Conservation (phyloP, 345 rosid genomes). For the Rhodamnia argentea region DNA sequence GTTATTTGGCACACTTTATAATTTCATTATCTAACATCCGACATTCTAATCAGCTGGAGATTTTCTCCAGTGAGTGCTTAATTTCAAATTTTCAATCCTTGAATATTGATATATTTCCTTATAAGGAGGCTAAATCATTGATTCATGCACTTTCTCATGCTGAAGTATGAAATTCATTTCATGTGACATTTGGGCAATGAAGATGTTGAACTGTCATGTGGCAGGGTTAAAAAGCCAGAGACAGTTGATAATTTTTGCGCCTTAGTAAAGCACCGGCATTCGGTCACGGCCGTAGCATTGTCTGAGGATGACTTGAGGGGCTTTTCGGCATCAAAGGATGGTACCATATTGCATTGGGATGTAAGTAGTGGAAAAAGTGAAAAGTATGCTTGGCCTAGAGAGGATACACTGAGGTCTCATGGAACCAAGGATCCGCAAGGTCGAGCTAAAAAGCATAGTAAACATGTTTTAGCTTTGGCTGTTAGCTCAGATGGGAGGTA, state of each 20-base stretch:
- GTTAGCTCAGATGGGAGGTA: conserved; percentile 87
- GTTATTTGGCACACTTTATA: neutral
- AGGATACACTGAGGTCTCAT: conserved; percentile 52
- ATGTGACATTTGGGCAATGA: neutral
- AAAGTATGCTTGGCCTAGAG: conserved; percentile 71
- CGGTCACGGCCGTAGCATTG: conserved; percentile 77
- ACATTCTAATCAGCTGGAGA: neutral
- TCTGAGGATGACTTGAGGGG: conserved; percentile 85
- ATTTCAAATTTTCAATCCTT: neutral
- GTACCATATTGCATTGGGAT: conserved; percentile 81
- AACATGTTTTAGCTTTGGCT: conserved; percentile 70
- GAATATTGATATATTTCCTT: neutral
- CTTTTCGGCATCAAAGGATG: conserved; percentile 91
- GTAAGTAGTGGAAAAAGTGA: conserved; percentile 56
- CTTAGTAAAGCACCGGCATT: conserved; percentile 56
- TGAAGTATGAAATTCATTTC: neutral
- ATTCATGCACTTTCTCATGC: neutral
- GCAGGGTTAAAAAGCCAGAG: conserved; percentile 69
- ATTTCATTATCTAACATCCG: neutral
- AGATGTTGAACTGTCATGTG: neutral
- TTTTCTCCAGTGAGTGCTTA: neutral
- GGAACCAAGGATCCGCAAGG: conserved; percentile 76
- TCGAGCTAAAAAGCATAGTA: conserved; percentile 56
- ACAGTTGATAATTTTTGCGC: conserved; percentile 33
- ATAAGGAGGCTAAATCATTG: neutral